A percentile compares a stretch with the other conserved stretches of the same genome.
Evolutionary conservation across 805 yeast species (phyloP).

Genomic region (Sugiyamaella floridensis): DNA sequence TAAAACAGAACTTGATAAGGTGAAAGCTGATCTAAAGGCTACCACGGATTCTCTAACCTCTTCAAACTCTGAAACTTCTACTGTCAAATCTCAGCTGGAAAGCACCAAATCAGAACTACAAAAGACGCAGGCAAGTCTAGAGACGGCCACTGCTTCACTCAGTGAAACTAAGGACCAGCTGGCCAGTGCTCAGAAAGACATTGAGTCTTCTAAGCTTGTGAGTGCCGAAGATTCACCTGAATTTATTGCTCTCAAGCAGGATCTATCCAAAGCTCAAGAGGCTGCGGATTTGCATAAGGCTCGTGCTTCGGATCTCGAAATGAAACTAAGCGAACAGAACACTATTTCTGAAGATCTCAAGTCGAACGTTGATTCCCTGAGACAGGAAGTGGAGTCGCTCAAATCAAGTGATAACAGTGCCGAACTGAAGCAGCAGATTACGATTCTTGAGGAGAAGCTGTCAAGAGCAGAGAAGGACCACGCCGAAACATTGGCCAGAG

Average conservation of each 20-base stretch:
- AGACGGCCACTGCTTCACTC: too few species aligned
- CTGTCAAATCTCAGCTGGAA: background rate
- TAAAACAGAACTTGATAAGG: background rate
- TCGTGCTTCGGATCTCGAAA: background rate
- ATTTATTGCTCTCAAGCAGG: background rate
- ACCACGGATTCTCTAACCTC: background rate
- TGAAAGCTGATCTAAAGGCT: background rate
- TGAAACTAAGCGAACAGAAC: background rate
- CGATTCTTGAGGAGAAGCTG: constrained; percentile 1
- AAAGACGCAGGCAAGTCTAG: too few species aligned
- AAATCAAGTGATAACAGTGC: background rate
- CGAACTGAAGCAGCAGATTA: background rate
- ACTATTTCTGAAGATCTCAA: background rate
- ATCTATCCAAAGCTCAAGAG: background rate
- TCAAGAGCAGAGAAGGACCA: background rate
- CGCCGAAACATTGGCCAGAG: background rate
- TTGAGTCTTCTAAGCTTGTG: background rate
- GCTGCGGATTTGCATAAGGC: background rate
- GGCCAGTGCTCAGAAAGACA: too few species aligned
- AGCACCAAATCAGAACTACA: too few species aligned
- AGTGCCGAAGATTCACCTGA: background rate
- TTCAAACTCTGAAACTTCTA: background rate
- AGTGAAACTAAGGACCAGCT: too few species aligned
- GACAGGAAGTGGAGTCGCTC: background rate
- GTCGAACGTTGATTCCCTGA: constrained; percentile 3